Conservation (phyloP, 225 moss, liverwort and hornwort genomes). For the Marchantia paleacea region DNA sequence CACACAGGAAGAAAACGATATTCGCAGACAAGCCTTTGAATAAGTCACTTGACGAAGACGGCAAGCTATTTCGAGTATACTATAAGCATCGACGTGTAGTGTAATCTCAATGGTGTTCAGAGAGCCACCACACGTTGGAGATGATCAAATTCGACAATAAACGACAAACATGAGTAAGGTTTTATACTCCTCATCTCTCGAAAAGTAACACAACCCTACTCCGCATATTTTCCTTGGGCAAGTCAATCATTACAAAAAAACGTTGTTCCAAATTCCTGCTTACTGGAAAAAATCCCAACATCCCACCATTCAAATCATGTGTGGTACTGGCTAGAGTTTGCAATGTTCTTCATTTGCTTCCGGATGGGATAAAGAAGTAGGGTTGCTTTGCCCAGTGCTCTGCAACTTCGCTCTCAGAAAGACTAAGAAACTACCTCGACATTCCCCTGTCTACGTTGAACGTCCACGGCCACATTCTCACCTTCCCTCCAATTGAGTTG, state of each 20-base stretch:
- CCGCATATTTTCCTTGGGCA: neutral
- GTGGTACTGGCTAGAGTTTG: neutral
- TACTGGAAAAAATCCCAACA: neutral
- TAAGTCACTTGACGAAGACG: too few relatives aligned
- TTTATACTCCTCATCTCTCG: neutral
- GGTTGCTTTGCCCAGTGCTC: neutral
- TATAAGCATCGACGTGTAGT: too few relatives aligned
- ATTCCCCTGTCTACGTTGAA: neutral
- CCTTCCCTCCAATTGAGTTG: neutral
- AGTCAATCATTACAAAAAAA: neutral
- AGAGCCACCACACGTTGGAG: too few relatives aligned
- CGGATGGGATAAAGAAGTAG: neutral
- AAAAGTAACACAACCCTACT: neutral
- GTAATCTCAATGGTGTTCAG: too few relatives aligned
- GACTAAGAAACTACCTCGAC: neutral
- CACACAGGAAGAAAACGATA: too few relatives aligned
- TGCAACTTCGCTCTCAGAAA: neutral
- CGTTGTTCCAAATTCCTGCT: neutral
- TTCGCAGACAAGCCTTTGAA: too few relatives aligned
- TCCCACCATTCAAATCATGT: neutral
- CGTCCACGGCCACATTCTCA: neutral
- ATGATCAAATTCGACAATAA: too few relatives aligned
- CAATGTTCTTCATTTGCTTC: neutral
- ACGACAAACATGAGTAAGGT: too few relatives aligned
- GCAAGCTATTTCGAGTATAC: too few relatives aligned